Evolutionary conservation across 2,329 filamentous ascomycete genomes (phyloP), one percentile per base, ranked within the genome.

Genomic region (Tolypocladium paradoxum): DNA sequence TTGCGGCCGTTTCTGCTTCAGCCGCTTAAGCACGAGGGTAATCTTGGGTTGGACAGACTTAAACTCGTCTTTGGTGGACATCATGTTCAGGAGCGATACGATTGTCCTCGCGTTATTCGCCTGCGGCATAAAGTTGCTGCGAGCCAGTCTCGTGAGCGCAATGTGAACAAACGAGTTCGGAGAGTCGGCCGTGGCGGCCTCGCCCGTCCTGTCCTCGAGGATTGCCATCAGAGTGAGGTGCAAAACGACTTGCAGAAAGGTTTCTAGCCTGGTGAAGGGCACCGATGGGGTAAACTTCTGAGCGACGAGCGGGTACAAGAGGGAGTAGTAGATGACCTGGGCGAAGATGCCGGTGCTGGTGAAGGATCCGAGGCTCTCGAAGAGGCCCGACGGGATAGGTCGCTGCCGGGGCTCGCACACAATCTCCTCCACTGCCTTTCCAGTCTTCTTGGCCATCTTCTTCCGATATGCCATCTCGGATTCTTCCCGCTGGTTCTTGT

Each of bases 401-500:
- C 84, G 83, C 48, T 96, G 77, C 61, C 84, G 89, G 1, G 95
- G 91, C 68, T 97, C 92, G 65, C 89, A 96, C 2, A 97, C 90
- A 55, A 97, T 84, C 52, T 96, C 90, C 40, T 89, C 83, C 1
- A 81, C 73, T 45, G 84, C 77, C 65, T 91, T 90, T 20, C 91
- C 90, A 0, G 86, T 90, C 70, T 88, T 90, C 71, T 90, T 90
- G 12, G 90, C 88, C 75, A 93, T 84, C 75, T 88, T 87, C 63
- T 87, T 85, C 61, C 87, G 90, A 72, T 93, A 96, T 3, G 90
- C 87, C 60, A 82, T 84, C 69, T 99, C 93, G 0, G 92, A 90
- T 67, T 99, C 93, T 65, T 99, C 93, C 50, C 93, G 83, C 68
- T 97, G 92, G 63, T 99, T 99, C 65, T 96, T 95, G 63, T 85